Evolutionary conservation across 805 yeast species (phyloP), one percentile per base, ranked within the genome.

Genomic region (Saccharomyces eubayanus): DNA sequence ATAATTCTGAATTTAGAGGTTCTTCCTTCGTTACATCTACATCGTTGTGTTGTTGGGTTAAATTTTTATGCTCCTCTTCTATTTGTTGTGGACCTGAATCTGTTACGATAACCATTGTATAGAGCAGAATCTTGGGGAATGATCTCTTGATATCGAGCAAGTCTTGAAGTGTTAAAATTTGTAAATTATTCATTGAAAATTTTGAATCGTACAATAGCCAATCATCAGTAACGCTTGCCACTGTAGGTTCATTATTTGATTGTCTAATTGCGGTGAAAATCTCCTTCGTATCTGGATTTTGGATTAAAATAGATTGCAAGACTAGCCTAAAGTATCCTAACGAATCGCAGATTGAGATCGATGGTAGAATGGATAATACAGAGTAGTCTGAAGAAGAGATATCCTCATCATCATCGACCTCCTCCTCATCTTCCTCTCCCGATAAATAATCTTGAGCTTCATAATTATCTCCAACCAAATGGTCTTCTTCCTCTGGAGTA

Each of bases 131-230:
- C 48, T 61, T 61, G 6, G 51, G 55, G 16, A 50, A 50, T 30
- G 54, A 47, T 6, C 46, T 50, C 48, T 59, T 55, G 24, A 53
- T 49, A 14, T 55, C 59, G 47, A 58, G 48, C 49, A 61, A 49
- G 28, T 57, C 60, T 28, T 55, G 51, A 46, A 61, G 52, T 11
- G 62, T 55, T 31, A 60, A 50, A 51, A 61, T 58, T 29, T 53
- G 56, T 46, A 74, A 55, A 55, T 73, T 74, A 28, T 66, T 58
- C 63, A 74, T 58, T 11, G 72, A 65, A 53, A 73, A 74, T 1
- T 62, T 57, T 3, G 70, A 63, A 57, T 74, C 77, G 51, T 74
- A 74, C 5, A 74, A 55, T 12, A 74, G 56, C 77, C 77, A 74
- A 47, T 74, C 76, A 49, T 73, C 76, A 14, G 65, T 65, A 41